Conservation (phyloP, 176 grass and related monocot species). For the Thalia dealbata region DNA sequence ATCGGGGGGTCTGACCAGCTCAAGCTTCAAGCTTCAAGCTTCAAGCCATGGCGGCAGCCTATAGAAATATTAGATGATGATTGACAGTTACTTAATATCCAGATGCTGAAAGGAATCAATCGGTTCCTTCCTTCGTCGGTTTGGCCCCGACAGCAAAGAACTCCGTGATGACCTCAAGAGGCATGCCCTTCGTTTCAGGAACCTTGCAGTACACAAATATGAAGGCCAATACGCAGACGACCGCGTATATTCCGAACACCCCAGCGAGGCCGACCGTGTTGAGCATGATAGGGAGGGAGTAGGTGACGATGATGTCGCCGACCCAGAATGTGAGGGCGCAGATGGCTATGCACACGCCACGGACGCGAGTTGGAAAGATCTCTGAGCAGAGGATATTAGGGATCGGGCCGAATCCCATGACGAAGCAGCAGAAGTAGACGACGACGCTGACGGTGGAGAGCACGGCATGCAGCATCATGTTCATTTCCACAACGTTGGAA, state of each 20-base stretch:
- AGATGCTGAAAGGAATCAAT: conserved; percentile 18
- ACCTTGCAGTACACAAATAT: conserved; percentile 81
- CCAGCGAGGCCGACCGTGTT: conserved; percentile 63
- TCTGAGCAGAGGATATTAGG: conserved; percentile 94
- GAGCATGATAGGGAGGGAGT: conserved; percentile 80
- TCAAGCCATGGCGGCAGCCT: no score
- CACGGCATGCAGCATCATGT: conserved; percentile 56
- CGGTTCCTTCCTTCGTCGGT: conserved; percentile 20
- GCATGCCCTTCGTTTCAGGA: conserved; percentile 93
- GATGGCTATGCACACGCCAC: conserved; percentile 84
- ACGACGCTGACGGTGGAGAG: conserved; percentile 70
- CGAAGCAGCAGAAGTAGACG: conserved; percentile 90
- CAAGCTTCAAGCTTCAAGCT: neutral
- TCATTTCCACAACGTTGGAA: conserved; percentile 54
- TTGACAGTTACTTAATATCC: neutral
- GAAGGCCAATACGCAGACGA: conserved; percentile 47
- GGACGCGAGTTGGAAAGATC: conserved; percentile 83
- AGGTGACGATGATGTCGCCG: conserved; percentile 79
- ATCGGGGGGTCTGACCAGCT: neutral
- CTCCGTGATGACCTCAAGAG: conserved; percentile 90
- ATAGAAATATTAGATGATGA: neutral
- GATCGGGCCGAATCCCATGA: conserved; percentile 83
- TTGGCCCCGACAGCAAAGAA: conserved; percentile 84
- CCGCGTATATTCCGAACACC: conserved; percentile 75
- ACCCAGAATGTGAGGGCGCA: conserved; percentile 74